phyloP scores from a whole-genome alignment of 108 stramenopile genomes.

The Schizochytrium sp. region DNA sequence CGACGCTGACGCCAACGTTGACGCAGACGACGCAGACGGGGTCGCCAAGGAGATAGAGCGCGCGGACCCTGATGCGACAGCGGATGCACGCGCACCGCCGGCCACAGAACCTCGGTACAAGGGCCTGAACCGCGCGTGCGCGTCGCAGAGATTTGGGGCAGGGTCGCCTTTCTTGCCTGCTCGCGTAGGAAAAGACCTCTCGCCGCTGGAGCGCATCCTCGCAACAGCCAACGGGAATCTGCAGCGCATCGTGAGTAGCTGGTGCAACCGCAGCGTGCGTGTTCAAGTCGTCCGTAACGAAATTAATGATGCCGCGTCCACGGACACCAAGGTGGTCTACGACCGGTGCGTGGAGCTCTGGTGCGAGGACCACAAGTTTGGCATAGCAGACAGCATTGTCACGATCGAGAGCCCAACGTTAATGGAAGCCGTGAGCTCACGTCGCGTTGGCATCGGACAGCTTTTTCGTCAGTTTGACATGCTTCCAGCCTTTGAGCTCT shows the following conservation, averaged over 20 bases:
- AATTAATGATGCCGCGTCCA: not conserved
- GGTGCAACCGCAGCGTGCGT: not conserved
- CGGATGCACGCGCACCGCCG: no score
- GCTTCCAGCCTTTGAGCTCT: not conserved
- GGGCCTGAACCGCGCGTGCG: not conserved
- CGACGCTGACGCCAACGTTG: no score
- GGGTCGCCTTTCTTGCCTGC: not conserved
- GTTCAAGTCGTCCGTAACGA: not conserved
- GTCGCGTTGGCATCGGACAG: not conserved
- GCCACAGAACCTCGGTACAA: not conserved
- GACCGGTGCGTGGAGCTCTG: not conserved
- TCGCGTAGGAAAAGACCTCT: not conserved
- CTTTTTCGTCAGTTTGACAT: not conserved
- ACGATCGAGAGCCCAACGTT: not conserved
- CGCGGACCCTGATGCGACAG: no score
- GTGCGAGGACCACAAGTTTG: not conserved
- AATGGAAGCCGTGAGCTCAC: not conserved
- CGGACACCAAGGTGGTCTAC: not conserved
- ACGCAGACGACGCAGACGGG: no score
- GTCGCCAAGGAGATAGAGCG: no score
- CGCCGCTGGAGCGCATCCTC: not conserved
- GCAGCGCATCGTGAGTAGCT: constrained; percentile 7
- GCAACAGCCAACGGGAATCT: constrained; percentile 7
- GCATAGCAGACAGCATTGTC: not conserved
- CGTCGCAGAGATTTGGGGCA: not conserved